Evolutionary conservation across 2,329 filamentous ascomycete species (phyloP).

Genomic region (Penicillium sp.): DNA sequence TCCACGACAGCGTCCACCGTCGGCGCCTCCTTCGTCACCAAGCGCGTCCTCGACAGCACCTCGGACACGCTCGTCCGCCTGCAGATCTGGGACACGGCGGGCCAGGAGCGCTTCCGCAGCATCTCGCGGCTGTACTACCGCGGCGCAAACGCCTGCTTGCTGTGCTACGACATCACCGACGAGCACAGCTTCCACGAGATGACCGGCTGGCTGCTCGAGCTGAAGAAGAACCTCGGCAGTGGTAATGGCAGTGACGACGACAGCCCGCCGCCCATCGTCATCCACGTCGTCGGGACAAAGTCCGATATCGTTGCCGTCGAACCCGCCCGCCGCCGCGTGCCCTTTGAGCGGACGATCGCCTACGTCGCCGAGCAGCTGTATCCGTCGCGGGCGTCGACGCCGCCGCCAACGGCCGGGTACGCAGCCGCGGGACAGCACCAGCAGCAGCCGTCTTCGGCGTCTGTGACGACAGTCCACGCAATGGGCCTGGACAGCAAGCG

Average conservation of each 20-base stretch:
- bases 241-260: slow-evolving; percentile 36
- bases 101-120: slow-evolving; percentile 92
- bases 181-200: slow-evolving; percentile 86
- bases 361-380: slow-evolving; percentile 93
- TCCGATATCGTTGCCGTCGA: slow-evolving; percentile 88
- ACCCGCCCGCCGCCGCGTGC: slow-evolving; percentile 77
- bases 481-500: slow-evolving; percentile 51
- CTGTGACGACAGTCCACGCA: slow-evolving; percentile 58
- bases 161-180: slow-evolving; percentile 94
- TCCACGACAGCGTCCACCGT: slow-evolving; percentile 66
- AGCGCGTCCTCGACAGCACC: slow-evolving; percentile 80
- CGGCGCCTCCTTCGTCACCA: slow-evolving; percentile 79
- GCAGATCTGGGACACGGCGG: slow-evolving; percentile 96
- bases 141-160: slow-evolving; percentile 88
- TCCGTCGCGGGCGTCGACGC: slow-evolving; percentile 69
- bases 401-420: slow-evolving; percentile 63
- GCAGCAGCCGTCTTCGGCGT: slow-evolving; percentile 68
- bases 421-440: slow-evolving; percentile 46
- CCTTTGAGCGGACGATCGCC: slow-evolving; percentile 93
- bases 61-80: slow-evolving; percentile 86
- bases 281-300: slow-evolving; percentile 96
- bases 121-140: slow-evolving; percentile 97
- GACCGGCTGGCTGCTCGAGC: slow-evolving; percentile 86
- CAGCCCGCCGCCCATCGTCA: slow-evolving; percentile 66
- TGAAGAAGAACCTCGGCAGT: slow-evolving; percentile 74